Conservation (phyloP, 345 rosid genomes). For the Balakata baccata region DNA sequence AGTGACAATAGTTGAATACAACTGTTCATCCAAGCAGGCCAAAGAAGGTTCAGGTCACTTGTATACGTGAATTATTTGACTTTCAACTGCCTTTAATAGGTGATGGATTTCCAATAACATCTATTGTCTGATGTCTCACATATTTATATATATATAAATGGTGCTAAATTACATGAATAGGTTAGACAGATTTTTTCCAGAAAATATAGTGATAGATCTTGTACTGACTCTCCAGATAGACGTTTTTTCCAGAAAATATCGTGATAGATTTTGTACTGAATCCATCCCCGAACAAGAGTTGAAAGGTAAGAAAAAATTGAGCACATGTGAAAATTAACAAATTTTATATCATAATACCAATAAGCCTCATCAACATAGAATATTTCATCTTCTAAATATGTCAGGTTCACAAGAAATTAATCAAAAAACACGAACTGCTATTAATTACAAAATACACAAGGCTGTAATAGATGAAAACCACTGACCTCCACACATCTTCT, state of each 20-base stretch:
- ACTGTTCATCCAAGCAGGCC: too few species aligned
- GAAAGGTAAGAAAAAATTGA: not conserved
- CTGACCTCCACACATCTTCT: slow-evolving; percentile 38
- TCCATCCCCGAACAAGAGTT: not conserved
- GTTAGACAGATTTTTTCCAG: too few species aligned
- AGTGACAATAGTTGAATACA: too few species aligned
- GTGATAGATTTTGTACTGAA: not conserved
- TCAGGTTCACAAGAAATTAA: not conserved
- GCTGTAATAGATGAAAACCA: slow-evolving; percentile 8
- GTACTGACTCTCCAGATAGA: not conserved
- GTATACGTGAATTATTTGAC: too few species aligned
- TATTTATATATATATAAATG: too few species aligned
- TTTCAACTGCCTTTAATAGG: too few species aligned
- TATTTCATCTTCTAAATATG: not conserved
- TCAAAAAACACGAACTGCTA: not conserved
- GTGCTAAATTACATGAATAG: too few species aligned
- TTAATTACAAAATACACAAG: not conserved
- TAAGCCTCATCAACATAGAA: not conserved
- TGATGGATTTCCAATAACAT: too few species aligned
- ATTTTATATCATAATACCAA: too few species aligned
- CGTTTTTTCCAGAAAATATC: not conserved
- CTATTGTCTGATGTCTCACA: too few species aligned
- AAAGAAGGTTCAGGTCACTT: too few species aligned
- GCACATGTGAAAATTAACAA: not conserved
- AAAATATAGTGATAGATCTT: not conserved